These are phyloP conservation scores for Rhodotorula sp. DNA, from an alignment of 1,284 basidiomycete species.

Conservation along the genomic window DNA sequence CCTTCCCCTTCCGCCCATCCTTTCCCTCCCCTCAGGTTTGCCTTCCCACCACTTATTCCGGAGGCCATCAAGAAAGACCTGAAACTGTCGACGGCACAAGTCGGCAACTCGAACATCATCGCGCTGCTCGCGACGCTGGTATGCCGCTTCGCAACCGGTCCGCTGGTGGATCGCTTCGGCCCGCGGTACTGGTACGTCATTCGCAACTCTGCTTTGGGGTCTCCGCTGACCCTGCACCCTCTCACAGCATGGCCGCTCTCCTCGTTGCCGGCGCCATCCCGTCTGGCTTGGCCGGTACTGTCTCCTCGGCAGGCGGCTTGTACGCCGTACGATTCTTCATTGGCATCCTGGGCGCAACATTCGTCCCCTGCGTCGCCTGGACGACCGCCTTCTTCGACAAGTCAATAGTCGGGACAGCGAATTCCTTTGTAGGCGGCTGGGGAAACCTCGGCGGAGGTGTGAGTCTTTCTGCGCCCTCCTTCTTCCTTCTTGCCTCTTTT, in stretches of 20 bases:
- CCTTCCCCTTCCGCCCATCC: neutral
- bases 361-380: constrained; percentile 50
- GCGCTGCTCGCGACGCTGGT: constrained; percentile 18
- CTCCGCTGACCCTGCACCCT: too few relatives aligned
- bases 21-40: constrained; percentile 54
- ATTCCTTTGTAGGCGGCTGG: constrained; percentile 33
- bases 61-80: constrained; percentile 62
- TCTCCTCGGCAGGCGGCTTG: constrained; percentile 53
- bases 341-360: constrained; percentile 56
- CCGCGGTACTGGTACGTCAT: constrained; percentile 48
- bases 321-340: constrained; percentile 55
- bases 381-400: constrained; percentile 63
- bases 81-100: constrained; percentile 54
- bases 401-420: constrained; percentile 56
- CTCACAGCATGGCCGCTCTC: constrained; percentile 58
- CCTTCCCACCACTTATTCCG: constrained; percentile 62
- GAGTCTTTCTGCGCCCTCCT: too few relatives aligned
- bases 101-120: constrained; percentile 54
- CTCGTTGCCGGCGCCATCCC: constrained; percentile 63
- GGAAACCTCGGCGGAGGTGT: constrained; percentile 52
- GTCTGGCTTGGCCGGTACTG: constrained; percentile 61
- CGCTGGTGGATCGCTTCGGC: constrained; percentile 57
- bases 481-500: too few relatives aligned
- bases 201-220: too few relatives aligned
- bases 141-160: constrained; percentile 58